Evolutionary conservation across 148 eudicot species (phyloP), one percentile per base, ranked within the genome.

Genomic region (Persicaria tinctoria): DNA sequence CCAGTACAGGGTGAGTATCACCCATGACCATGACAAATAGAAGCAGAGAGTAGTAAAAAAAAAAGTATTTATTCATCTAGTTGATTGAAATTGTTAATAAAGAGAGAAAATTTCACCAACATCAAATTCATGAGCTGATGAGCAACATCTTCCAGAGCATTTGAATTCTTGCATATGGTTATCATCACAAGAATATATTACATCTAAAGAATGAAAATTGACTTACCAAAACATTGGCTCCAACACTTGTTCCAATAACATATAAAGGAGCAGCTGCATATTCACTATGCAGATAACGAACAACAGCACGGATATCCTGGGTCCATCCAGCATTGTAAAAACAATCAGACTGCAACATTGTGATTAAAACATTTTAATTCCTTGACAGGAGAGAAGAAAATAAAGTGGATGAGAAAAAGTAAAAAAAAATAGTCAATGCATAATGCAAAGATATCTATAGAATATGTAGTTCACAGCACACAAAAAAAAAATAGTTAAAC

Each of bases 271-370:
- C 91, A 71, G 78, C 75, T 51, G 91, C 84, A 79, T 87, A 85
- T 83, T 95, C 87, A 20, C 72, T 46, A 80, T 90, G 98, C 68
- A 95, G 89, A 83, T 87, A 78, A 77, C 82, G 82, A 77, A 90
- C 76, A 50, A 92, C 84, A 5, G 74, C 86, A 71, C 92, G 87
- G 70, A 86, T 69, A 85, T 95, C 97, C 75, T 86, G 91, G 45
- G 97, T 95, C 96, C 97, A 95, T 70, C 97, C 96, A 82, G 97
- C 98, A 79, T 92, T 95, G 72, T 92, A 92, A 78, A 92, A 88
- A 86, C 93, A 87, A 84, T 95, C 98, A 47, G 97, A 85, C 97
- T 95, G 92, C 81, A 79, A 57, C 18, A 74, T 50, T 50, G 12
- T 50, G 53, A 8, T 50, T 50, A 50, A 50, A 50, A 12, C 53